Evolutionary conservation across 2,329 filamentous ascomycete genomes (phyloP).

Genomic region (Fusarium devonianum): DNA sequence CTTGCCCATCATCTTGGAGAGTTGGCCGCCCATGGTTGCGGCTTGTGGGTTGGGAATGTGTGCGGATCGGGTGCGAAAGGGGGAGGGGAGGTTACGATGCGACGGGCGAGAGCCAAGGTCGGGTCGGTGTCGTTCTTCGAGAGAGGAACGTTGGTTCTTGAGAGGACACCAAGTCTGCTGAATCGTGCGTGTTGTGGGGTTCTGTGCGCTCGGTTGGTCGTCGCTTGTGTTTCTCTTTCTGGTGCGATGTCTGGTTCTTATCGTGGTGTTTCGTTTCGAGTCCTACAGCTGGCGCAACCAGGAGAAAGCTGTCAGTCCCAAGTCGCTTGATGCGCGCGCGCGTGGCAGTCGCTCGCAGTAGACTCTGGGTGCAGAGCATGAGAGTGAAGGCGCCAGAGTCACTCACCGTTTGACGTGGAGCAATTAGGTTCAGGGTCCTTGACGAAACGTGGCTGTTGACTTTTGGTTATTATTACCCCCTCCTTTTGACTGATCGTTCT

Average conservation of each 20-base stretch:
- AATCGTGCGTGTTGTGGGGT: background rate
- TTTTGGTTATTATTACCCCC: background rate
- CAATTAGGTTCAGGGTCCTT: background rate
- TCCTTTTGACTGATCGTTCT: too few relatives aligned
- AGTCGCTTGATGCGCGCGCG: too few relatives aligned
- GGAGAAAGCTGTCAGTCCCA: background rate
- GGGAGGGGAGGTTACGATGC: background rate
- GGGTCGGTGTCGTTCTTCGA: too few relatives aligned
- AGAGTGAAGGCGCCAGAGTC: too few relatives aligned
- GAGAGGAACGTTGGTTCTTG: too few relatives aligned
- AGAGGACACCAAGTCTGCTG: too few relatives aligned
- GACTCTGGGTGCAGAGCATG: background rate
- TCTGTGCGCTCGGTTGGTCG: background rate
- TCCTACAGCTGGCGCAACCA: slow-evolving; percentile 11
- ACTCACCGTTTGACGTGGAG: slow-evolving; percentile 1
- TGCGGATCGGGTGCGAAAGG: background rate
- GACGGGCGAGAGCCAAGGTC: background rate
- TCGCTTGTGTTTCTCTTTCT: background rate
- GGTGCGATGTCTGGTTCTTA: slow-evolving; percentile 17
- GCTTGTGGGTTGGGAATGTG: slow-evolving; percentile 9
- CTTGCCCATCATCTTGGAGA: slow-evolving; percentile 97
- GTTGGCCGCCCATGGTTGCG: slow-evolving; percentile 82
- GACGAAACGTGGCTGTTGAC: slow-evolving; percentile 7
- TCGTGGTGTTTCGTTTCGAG: slow-evolving; percentile 25
- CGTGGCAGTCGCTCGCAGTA: too few relatives aligned